Evolutionary conservation across 2,329 filamentous ascomycete genomes (phyloP).

Genomic region (Conoideocrella luteorostrata): DNA sequence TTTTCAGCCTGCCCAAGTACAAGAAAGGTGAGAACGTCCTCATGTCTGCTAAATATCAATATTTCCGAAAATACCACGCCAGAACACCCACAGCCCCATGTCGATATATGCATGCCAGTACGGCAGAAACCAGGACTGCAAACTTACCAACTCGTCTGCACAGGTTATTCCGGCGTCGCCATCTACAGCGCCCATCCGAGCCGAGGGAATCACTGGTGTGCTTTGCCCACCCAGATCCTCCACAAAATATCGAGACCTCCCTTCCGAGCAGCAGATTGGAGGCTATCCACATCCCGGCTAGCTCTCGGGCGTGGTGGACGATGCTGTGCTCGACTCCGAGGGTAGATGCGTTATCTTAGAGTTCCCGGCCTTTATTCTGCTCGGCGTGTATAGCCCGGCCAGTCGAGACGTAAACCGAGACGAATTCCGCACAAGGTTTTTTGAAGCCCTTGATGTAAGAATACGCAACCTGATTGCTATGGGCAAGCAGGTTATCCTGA

Average conservation of each 20-base stretch:
- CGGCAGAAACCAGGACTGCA: too few species aligned
- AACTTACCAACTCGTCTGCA: neutral
- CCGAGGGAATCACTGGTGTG: slow-evolving; percentile 84
- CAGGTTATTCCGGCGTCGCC: slow-evolving; percentile 91
- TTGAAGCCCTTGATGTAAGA: slow-evolving; percentile 72
- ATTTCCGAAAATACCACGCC: too few species aligned
- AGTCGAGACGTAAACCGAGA: slow-evolving; percentile 78
- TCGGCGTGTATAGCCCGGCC: slow-evolving; percentile 89
- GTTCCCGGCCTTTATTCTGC: slow-evolving; percentile 88
- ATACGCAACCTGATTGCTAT: slow-evolving; percentile 74
- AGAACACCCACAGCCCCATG: too few species aligned
- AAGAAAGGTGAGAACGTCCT: slow-evolving; percentile 77
- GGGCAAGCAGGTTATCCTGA: slow-evolving; percentile 80
- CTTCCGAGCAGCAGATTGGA: slow-evolving; percentile 70
- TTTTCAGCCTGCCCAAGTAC: slow-evolving; percentile 84
- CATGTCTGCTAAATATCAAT: too few species aligned
- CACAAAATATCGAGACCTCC: slow-evolving; percentile 67
- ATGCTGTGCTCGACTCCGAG: slow-evolving; percentile 74
- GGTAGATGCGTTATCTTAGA: slow-evolving; percentile 87
- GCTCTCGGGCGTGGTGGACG: slow-evolving; percentile 58
- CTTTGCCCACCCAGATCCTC: slow-evolving; percentile 67
- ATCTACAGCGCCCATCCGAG: slow-evolving; percentile 88
- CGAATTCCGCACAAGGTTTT: slow-evolving; percentile 74
- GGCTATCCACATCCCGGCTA: slow-evolving; percentile 74
- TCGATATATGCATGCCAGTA: too few species aligned